A percentile compares a stretch with the other conserved stretches of the same genome.
Evolutionary conservation across 805 yeast genomes (phyloP).

Genomic region (Yamadazyma ubonensis): DNA sequence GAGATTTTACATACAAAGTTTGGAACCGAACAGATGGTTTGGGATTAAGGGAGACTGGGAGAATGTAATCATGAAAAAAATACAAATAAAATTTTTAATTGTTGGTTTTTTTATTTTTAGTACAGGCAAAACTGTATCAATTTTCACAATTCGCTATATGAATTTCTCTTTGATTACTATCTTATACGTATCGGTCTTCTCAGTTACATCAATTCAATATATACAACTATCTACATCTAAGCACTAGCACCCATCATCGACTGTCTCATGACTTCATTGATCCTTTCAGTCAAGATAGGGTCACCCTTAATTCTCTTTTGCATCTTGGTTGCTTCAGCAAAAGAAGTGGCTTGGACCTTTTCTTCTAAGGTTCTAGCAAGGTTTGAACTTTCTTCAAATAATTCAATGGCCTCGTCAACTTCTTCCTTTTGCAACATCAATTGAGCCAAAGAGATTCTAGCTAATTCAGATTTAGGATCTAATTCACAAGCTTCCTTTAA

Average conservation of each 20-base stretch:
- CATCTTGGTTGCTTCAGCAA: slow-evolving; percentile 89
- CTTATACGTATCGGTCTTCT: background rate
- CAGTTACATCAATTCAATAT: slow-evolving; percentile 7
- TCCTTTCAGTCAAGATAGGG: slow-evolving; percentile 60
- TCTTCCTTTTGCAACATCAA: slow-evolving; percentile 79
- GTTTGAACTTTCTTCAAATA: slow-evolving; percentile 79
- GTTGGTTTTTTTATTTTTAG: no score
- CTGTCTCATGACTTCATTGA: slow-evolving; percentile 55
- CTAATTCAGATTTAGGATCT: slow-evolving; percentile 89
- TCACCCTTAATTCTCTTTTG: slow-evolving; percentile 77
- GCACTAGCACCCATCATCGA: slow-evolving; percentile 11
- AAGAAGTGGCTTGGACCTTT: slow-evolving; percentile 84
- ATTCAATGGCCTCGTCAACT: slow-evolving; percentile 73
- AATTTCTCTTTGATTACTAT: no score
- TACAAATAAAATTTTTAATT: no score
- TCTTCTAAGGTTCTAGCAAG: slow-evolving; percentile 84
- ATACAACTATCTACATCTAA: slow-evolving; percentile 10
- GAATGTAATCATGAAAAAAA: no score
- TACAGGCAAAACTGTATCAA: no score
- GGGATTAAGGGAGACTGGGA: no score
- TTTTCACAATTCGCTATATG: no score
- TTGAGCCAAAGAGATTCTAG: slow-evolving; percentile 89
- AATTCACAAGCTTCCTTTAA: slow-evolving; percentile 73
- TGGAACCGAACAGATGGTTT: no score
- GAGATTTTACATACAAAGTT: no score